These are phyloP conservation scores for Pythium aphanidermatum DNA, from an alignment of 352 stramenopile genomes.

Conservation along the genomic window DNA sequence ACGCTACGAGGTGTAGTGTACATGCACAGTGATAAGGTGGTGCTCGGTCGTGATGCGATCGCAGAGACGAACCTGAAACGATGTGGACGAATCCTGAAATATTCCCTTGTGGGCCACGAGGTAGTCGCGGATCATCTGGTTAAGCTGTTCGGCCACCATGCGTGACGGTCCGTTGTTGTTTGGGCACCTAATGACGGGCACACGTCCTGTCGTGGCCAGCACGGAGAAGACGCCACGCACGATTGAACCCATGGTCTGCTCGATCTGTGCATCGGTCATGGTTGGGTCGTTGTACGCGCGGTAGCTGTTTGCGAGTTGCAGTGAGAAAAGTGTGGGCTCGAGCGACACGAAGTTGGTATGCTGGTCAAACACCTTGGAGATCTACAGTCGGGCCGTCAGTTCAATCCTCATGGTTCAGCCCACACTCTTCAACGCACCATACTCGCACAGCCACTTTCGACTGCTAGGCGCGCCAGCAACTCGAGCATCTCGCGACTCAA, in stretches of 20 bases:
- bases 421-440: conserved; percentile 36
- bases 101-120: conserved; percentile 60
- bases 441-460: conserved; percentile 69
- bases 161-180: conserved; percentile 91
- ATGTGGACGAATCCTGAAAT: conserved; percentile 50
- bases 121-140: conserved; percentile 68
- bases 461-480: conserved; percentile 69
- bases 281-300: conserved; percentile 90
- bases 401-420: too few relatives aligned
- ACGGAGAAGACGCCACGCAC: conserved; percentile 90
- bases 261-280: conserved; percentile 70
- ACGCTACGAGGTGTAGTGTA: too few relatives aligned
- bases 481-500: conserved; percentile 85
- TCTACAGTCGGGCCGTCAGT: too few relatives aligned
- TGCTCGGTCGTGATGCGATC: background rate
- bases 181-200: conserved; percentile 95
- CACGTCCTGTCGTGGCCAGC: conserved; percentile 87
- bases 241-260: conserved; percentile 66
- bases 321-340: conserved; percentile 92
- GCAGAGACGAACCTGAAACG: conserved; percentile 47
- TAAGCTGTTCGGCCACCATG: conserved; percentile 95
- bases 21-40: too few relatives aligned
- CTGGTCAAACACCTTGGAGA: conserved; percentile 96
- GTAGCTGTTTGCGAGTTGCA: conserved; percentile 93
- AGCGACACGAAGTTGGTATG: conserved; percentile 97